Evolutionary conservation across 805 yeast species (phyloP).

Genomic region (Zygosaccharomyces kombuchaensis): DNA sequence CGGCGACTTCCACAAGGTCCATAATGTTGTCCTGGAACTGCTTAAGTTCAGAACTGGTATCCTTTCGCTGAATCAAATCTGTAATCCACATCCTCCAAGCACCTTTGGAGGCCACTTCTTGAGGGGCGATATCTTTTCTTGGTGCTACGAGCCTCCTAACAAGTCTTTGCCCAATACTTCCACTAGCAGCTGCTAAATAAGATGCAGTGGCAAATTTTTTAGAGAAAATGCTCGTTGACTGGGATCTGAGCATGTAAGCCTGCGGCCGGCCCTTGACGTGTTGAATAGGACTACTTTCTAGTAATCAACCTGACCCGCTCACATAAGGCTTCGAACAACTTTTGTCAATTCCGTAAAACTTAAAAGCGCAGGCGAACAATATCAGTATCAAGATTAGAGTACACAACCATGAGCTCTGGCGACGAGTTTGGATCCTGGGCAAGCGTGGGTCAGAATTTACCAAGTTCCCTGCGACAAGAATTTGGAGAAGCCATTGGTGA

Average conservation of each 20-base stretch:
- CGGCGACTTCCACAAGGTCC: slow-evolving; percentile 16
- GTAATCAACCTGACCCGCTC: background rate
- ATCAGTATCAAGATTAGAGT: background rate
- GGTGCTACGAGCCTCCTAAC: background rate
- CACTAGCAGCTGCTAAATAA: background rate
- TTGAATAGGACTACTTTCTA: background rate
- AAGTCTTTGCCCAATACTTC: background rate
- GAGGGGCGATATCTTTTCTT: background rate
- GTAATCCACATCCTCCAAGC: slow-evolving; percentile 1
- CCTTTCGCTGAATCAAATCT: slow-evolving; percentile 11
- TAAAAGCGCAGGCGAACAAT: background rate
- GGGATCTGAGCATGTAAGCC: background rate
- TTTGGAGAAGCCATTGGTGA: slow-evolving; percentile 4
- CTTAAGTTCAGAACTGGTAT: slow-evolving; percentile 14
- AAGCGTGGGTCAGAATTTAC: background rate
- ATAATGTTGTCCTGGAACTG: slow-evolving; percentile 24
- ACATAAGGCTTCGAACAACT: background rate
- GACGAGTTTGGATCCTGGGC: slow-evolving; percentile 1
- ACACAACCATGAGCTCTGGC: slow-evolving; percentile 2
- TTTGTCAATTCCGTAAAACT: background rate
- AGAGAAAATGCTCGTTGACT: background rate
- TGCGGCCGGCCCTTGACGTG: background rate
- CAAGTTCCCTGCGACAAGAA: slow-evolving; percentile 5
- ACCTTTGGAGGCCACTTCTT: background rate
- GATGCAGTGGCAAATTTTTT: background rate